Conservation (phyloP, 2,329 filamentous ascomycete genomes). For the Septoria petroselini region DNA sequence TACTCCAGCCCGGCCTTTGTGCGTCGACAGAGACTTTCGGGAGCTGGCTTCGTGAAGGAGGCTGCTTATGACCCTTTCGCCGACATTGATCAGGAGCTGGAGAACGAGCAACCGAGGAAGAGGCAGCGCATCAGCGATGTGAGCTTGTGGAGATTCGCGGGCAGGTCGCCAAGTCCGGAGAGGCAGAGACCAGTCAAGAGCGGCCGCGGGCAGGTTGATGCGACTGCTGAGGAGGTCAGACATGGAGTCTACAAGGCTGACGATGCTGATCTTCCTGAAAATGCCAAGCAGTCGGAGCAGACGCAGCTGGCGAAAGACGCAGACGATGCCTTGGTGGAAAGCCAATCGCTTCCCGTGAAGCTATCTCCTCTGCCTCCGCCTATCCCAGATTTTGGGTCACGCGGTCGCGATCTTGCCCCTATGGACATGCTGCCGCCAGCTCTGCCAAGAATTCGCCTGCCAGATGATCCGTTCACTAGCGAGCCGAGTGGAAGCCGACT, state of each 20-base stretch:
- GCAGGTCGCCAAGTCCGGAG: constrained; percentile 68
- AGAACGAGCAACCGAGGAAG: constrained; percentile 61
- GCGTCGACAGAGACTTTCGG: constrained; percentile 67
- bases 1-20: constrained; percentile 73
- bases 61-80: constrained; percentile 60
- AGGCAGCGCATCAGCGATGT: constrained; percentile 66
- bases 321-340: not conserved
- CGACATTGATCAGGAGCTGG: constrained; percentile 60
- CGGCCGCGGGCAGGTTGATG: not conserved
- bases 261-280: too few species aligned
- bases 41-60: constrained; percentile 63
- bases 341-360: constrained; percentile 3
- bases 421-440: constrained; percentile 28
- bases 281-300: too few species aligned
- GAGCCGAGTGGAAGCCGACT: not conserved
- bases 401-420: not conserved
- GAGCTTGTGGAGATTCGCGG: constrained; percentile 70
- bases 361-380: constrained; percentile 7
- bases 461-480: constrained; percentile 8
- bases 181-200: constrained; percentile 37
- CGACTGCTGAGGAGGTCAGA: not conserved
- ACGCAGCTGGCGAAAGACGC: not conserved
- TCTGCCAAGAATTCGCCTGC: constrained; percentile 30
- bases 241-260: not conserved
- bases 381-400: not conserved